Evolutionary conservation across 2,329 filamentous ascomycete genomes (phyloP).

Genomic region (Fusarium algeriense): DNA sequence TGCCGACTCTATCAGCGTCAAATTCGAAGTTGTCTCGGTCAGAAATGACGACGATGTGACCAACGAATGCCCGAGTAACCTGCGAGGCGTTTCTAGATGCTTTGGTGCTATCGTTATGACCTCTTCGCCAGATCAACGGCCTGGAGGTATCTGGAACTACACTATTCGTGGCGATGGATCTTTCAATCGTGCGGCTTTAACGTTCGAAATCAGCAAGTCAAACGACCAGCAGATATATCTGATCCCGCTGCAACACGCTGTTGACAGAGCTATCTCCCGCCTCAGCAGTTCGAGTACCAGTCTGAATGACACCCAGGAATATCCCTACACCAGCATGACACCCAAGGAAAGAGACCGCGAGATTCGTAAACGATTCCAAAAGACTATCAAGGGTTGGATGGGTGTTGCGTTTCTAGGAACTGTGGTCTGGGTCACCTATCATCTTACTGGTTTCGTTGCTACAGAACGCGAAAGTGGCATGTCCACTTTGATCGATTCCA

Average conservation of each 20-base stretch:
- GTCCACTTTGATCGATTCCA: conserved; percentile 88
- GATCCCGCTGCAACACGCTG: conserved; percentile 81
- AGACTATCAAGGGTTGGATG: conserved; percentile 78
- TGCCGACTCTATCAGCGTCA: conserved; percentile 65
- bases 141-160: conserved; percentile 82
- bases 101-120: conserved; percentile 81
- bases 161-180: conserved; percentile 82
- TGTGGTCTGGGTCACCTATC: conserved; percentile 85
- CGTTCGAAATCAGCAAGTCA: conserved; percentile 72
- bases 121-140: conserved; percentile 79
- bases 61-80: conserved; percentile 70
- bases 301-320: conserved; percentile 67
- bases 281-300: conserved; percentile 59
- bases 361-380: conserved; percentile 78
- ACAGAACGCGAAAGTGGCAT: conserved; percentile 88
- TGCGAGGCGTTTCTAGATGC: conserved; percentile 77
- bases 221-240: conserved; percentile 85
- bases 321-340: conserved; percentile 80
- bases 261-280: conserved; percentile 78
- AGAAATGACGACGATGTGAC: conserved; percentile 69
- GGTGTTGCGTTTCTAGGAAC: conserved; percentile 83
- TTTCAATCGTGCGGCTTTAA: conserved; percentile 66
- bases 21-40: conserved; percentile 67
- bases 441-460: conserved; percentile 87
- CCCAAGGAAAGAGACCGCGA: conserved; percentile 72